A percentile compares a stretch with the other conserved stretches of the same genome.
Evolutionary conservation across 768 basidiomycete genomes (phyloP).

Genomic region (Xerocomus potaroensis): DNA sequence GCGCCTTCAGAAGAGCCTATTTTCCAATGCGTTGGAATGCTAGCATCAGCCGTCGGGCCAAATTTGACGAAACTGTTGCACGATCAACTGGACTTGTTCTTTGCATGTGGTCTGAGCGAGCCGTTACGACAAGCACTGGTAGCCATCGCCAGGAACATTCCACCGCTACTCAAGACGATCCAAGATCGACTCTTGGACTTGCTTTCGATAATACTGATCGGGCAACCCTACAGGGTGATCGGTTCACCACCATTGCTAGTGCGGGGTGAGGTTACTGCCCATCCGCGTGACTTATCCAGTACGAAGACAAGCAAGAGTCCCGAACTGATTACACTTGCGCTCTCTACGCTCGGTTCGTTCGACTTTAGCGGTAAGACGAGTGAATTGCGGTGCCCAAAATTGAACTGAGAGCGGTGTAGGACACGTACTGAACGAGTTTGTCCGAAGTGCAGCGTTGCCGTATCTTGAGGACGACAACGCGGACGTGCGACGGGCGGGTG

Average conservation of each 20-base stretch:
- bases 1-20: constrained; percentile 92
- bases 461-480: constrained; percentile 91
- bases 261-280: constrained; percentile 46
- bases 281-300: constrained; percentile 51
- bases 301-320: constrained; percentile 56
- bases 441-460: constrained; percentile 84
- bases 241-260: constrained; percentile 72
- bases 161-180: constrained; percentile 84
- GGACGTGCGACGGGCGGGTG: constrained; percentile 86
- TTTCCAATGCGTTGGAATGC: constrained; percentile 96
- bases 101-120: constrained; percentile 89
- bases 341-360: constrained; percentile 84
- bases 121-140: constrained; percentile 80
- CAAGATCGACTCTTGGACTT: constrained; percentile 93
- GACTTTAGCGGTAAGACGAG: constrained; percentile 78
- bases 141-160: constrained; percentile 82
- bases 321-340: constrained; percentile 73
- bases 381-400: neutral
- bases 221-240: constrained; percentile 81
- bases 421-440: constrained; percentile 93
- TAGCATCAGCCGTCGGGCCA: constrained; percentile 91
- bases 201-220: constrained; percentile 74
- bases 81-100: constrained; percentile 95
- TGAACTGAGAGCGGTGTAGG: constrained; percentile 41
- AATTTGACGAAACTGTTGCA: constrained; percentile 94